Evolutionary conservation across 495 filamentous ascomycete species (phyloP).

Genomic region (Trichoderma gamsii): DNA sequence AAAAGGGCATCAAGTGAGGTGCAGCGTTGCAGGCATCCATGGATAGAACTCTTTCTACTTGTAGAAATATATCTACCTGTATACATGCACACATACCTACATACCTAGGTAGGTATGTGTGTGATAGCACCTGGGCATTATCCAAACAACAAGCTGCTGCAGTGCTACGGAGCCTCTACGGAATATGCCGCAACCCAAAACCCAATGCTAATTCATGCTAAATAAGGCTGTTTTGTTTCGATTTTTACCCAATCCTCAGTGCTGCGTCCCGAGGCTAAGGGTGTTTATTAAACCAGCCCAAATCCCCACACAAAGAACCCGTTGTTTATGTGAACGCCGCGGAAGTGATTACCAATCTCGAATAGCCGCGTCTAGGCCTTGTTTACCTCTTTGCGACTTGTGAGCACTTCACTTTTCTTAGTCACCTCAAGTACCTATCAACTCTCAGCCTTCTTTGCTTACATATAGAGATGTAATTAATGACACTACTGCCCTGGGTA

Average conservation of each 20-base stretch:
- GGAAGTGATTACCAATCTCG: background rate
- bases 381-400: background rate
- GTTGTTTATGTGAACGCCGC: slow-evolving; percentile 1
- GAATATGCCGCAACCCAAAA: background rate
- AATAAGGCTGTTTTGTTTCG: background rate
- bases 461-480: no score
- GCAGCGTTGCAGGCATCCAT: no score
- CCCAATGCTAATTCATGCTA: background rate
- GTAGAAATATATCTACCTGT: no score
- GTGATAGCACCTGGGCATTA: no score
- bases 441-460: background rate
- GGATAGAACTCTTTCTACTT: no score
- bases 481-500: background rate
- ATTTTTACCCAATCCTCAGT: background rate
- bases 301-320: background rate
- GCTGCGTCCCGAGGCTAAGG: background rate
- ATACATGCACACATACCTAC: no score
- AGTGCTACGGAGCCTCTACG: background rate
- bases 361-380: background rate
- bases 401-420: background rate
- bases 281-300: background rate
- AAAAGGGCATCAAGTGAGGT: background rate
- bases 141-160: no score
- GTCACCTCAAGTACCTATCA: background rate
- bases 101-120: no score